Evolutionary conservation across 495 filamentous ascomycete species (phyloP), one percentile per base, ranked within the genome.

Genomic region (Penicillium arizonense): DNA sequence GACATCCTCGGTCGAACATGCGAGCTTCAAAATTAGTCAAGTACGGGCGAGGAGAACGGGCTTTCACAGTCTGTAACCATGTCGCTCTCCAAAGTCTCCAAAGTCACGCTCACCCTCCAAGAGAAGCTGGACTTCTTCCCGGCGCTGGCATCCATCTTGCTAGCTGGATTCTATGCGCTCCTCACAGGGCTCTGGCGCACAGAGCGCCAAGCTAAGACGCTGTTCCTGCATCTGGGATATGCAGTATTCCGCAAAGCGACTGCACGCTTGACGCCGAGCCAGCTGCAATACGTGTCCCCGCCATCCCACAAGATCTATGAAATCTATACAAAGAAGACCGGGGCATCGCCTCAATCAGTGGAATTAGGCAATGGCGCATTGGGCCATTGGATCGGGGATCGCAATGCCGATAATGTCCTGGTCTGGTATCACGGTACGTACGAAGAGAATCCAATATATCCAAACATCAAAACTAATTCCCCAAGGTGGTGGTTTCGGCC

Each of bases 381-480:
- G 47, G 82, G 80, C 11, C 80, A 83, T 55, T 87, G 85, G 84
- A 53, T 86, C 5, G 84, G 85, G 0, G 63, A 74, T 40, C 67
- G 64, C 32, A 68, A 70, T 52, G 80, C 82, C 4, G 65, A 78
- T 53, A 78, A 83, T 47, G 63, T 82, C 11, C 56, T 88, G 18
- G 52, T 87, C 32, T 87, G 79, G 68, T 83, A 77, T 52, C 83
- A 85, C 50, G 85, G 80, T 82, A 44, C 35, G 72, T 59, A 41
- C 20, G 34, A 33, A 50, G 0, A 13, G 2, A 47, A 30, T 46
- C 11, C 11, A n/a, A 11, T 3, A 13, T 9, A n/a, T 30, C 1
- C 28, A 9, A 30, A 7, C 41, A 13, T 34, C 4, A 34, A 13
- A 12, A 14, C 16, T 46, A 20, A 23, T 14, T 3, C 13, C 8